Conservation (phyloP, 768 basidiomycete species). For the Phanerochaete carnosa region DNA sequence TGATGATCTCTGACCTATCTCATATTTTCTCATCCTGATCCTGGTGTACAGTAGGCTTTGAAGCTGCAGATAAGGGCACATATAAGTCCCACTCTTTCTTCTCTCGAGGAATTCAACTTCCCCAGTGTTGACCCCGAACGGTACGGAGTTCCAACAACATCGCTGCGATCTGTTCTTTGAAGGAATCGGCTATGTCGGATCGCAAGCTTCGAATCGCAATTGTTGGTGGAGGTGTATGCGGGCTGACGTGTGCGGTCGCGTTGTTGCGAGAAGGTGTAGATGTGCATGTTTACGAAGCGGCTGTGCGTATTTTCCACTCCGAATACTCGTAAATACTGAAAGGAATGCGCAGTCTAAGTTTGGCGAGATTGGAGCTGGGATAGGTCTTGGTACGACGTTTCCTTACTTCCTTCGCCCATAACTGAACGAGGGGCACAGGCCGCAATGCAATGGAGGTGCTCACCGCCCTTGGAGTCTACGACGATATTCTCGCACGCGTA, state of each 20-base stretch:
- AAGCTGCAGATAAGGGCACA: too few species aligned
- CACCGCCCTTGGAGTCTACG: background rate
- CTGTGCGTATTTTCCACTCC: background rate
- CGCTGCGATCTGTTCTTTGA: too few species aligned
- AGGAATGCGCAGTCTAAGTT: conserved; percentile 6
- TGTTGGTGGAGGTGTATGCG: conserved; percentile 7
- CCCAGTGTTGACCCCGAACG: too few species aligned
- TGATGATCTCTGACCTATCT: too few species aligned
- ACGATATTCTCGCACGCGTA: background rate
- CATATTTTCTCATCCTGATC: too few species aligned
- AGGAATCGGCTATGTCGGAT: background rate
- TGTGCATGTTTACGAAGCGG: conserved; percentile 9
- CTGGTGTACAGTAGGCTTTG: too few species aligned
- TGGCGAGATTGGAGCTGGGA: conserved; percentile 9
- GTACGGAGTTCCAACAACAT: too few species aligned
- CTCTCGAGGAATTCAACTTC: too few species aligned
- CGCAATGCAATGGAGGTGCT: conserved; percentile 4
- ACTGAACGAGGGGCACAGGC: background rate
- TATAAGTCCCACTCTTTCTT: too few species aligned
- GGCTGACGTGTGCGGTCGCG: conserved; percentile 7
- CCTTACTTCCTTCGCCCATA: background rate
- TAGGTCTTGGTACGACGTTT: conserved; percentile 1
- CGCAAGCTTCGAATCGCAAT: conserved; percentile 1
- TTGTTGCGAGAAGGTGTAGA: background rate
- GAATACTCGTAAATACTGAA: background rate